Percentiles rank a stretch among this genome's conserved stretches.
phyloP scores from a whole-genome alignment of 176 grass and related monocot genomes.

The Lolium rigidum region DNA sequence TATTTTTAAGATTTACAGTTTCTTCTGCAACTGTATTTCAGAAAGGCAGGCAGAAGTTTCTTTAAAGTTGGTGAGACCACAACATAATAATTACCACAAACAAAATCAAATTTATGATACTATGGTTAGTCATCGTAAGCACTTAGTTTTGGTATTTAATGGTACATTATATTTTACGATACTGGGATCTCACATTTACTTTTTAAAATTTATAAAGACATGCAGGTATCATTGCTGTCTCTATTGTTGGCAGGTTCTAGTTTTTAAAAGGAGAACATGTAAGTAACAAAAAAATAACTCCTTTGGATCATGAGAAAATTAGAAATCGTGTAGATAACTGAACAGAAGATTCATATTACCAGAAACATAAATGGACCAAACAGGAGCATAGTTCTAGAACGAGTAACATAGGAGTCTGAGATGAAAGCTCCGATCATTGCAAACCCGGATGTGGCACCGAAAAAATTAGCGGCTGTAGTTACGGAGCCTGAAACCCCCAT shows the following conservation, averaged over 20 bases:
- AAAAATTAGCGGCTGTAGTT: conserved; percentile 51
- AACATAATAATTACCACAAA: not conserved
- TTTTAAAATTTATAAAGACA: not conserved
- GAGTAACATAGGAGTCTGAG: conserved; percentile 62
- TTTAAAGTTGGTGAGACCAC: conserved; percentile 4
- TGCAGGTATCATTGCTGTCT: not conserved
- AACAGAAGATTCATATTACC: conserved; percentile 38
- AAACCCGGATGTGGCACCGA: conserved; percentile 53
- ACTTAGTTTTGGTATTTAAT: not conserved
- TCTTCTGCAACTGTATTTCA: conserved; percentile 3
- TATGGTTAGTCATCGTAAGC: not conserved
- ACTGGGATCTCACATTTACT: not conserved
- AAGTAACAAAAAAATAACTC: not conserved
- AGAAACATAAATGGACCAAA: conserved; percentile 55
- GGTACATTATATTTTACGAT: not conserved
- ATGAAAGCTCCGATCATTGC: conserved; percentile 59
- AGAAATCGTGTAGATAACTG: not conserved
- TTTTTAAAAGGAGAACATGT: not conserved
- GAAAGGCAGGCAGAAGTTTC: not conserved
- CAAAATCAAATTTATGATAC: not conserved
- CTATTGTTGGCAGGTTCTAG: not conserved
- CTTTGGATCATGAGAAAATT: not conserved
- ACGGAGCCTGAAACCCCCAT: conserved; percentile 50
- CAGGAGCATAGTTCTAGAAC: conserved; percentile 46
- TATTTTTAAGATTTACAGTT: not conserved